Conservation (phyloP, 352 stramenopile species). For the Ochromonadaceae sp. region DNA sequence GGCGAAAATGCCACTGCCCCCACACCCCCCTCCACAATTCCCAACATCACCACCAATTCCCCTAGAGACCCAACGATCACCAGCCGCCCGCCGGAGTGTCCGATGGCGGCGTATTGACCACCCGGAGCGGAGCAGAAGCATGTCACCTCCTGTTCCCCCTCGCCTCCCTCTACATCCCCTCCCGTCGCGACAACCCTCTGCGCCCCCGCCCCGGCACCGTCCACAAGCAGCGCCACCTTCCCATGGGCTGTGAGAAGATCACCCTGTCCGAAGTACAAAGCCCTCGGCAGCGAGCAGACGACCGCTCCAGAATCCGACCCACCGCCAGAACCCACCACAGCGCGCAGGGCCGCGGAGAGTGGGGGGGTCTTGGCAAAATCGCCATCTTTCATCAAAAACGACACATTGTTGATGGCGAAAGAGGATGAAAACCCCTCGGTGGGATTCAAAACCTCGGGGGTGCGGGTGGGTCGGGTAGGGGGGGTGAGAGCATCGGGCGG, state of each 20-base stretch:
- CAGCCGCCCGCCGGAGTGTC: background rate
- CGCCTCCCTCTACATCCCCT: background rate
- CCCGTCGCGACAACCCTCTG: background rate
- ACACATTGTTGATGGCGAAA: background rate
- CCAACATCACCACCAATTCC: background rate
- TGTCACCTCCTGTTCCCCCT: no score
- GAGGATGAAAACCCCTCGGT: background rate
- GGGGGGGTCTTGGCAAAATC: background rate
- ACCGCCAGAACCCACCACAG: background rate
- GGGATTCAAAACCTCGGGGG: background rate
- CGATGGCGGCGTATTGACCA: no score
- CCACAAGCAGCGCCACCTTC: background rate
- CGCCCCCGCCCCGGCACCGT: background rate
- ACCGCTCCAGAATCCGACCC: background rate
- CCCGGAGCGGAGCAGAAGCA: no score
- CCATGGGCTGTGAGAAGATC: conserved; percentile 1
- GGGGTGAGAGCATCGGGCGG: background rate
- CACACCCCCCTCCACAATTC: background rate
- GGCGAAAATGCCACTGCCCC: background rate
- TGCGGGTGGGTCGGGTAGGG: background rate
- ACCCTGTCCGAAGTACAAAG: background rate
- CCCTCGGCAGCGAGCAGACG: background rate
- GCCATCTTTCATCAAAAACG: background rate
- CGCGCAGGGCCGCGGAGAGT: background rate
- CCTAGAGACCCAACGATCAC: background rate